Percentiles rank a stretch among this genome's conserved stretches.
Evolutionary conservation across 768 basidiomycete species (phyloP).

Genomic region (Tricholoma matsutake): DNA sequence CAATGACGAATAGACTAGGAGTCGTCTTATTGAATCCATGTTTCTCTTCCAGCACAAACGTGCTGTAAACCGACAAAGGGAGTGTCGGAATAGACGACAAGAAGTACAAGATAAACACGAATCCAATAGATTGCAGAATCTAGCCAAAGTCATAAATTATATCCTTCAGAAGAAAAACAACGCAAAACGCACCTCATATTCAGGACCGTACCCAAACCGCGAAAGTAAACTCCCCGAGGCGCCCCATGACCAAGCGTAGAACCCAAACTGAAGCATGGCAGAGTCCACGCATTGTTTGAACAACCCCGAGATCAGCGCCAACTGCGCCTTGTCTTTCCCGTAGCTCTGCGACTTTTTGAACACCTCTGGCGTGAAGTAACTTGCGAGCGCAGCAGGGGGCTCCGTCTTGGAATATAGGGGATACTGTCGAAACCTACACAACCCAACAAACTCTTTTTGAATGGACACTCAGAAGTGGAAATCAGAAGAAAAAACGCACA

Average conservation of each 20-base stretch:
- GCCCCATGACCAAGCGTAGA: slow-evolving; percentile 83
- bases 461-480: neutral
- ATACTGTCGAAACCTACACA: slow-evolving; percentile 65
- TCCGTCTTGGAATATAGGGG: slow-evolving; percentile 74
- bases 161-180: neutral
- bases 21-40: slow-evolving; percentile 98
- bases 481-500: slow-evolving; percentile 49
- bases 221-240: slow-evolving; percentile 48
- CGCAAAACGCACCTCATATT: slow-evolving; percentile 62
- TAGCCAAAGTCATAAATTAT: slow-evolving; percentile 21
- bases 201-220: slow-evolving; percentile 61
- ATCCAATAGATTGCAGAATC: slow-evolving; percentile 85
- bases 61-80: slow-evolving; percentile 79
- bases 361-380: slow-evolving; percentile 63
- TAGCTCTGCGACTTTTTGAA: slow-evolving; percentile 92
- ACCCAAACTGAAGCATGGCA: slow-evolving; percentile 65
- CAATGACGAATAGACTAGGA: slow-evolving; percentile 65
- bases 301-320: slow-evolving; percentile 69
- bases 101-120: slow-evolving; percentile 64
- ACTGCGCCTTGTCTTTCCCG: slow-evolving; percentile 86
- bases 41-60: slow-evolving; percentile 91
- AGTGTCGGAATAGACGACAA: slow-evolving; percentile 65
- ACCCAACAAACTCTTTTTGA: neutral
- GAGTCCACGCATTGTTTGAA: slow-evolving; percentile 74
- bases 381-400: slow-evolving; percentile 68